Evolutionary conservation across 2,329 filamentous ascomycete species (phyloP).

Genomic region (Berkeleyomyces rouxiae): DNA sequence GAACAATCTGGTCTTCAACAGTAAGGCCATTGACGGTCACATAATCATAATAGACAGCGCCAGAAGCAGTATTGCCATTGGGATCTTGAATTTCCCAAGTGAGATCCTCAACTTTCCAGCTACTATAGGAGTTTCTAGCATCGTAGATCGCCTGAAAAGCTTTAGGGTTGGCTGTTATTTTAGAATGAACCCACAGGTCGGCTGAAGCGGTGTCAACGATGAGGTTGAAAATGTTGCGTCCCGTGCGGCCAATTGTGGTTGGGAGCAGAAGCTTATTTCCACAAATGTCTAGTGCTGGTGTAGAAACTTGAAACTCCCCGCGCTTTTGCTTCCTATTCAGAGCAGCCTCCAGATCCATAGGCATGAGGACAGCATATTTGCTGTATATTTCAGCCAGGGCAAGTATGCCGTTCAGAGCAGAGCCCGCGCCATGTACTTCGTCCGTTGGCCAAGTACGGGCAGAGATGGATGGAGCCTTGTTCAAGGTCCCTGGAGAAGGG

Average conservation of each 20-base stretch:
- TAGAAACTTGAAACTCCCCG: conserved; percentile 19
- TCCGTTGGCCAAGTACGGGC: too few relatives aligned
- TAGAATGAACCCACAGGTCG: conserved; percentile 33
- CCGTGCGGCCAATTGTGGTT: conserved; percentile 26
- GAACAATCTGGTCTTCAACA: conserved; percentile 26
- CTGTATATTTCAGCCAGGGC: conserved; percentile 24
- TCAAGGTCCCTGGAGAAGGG: too few relatives aligned
- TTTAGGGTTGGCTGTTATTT: conserved; percentile 23
- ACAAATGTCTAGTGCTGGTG: conserved; percentile 17
- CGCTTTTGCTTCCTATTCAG: conserved; percentile 16
- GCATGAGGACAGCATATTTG: conserved; percentile 23
- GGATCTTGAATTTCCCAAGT: conserved; percentile 28
- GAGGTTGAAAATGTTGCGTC: conserved; percentile 27
- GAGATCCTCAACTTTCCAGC: conserved; percentile 22
- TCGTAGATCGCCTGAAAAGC: conserved; percentile 25
- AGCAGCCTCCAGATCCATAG: conserved; percentile 18
- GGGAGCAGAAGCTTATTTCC: conserved; percentile 26
- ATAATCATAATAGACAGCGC: conserved; percentile 27
- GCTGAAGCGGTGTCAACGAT: conserved; percentile 32
- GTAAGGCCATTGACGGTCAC: conserved; percentile 27
- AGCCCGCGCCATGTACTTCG: too few relatives aligned
- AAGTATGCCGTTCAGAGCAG: too few relatives aligned
- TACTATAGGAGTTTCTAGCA: conserved; percentile 24
- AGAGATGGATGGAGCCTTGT: too few relatives aligned
- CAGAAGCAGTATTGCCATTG: conserved; percentile 26